A percentile compares a stretch with the other conserved stretches of the same genome.
phyloP scores from a whole-genome alignment of 768 basidiomycete genomes.

The Trametes cubensis region DNA sequence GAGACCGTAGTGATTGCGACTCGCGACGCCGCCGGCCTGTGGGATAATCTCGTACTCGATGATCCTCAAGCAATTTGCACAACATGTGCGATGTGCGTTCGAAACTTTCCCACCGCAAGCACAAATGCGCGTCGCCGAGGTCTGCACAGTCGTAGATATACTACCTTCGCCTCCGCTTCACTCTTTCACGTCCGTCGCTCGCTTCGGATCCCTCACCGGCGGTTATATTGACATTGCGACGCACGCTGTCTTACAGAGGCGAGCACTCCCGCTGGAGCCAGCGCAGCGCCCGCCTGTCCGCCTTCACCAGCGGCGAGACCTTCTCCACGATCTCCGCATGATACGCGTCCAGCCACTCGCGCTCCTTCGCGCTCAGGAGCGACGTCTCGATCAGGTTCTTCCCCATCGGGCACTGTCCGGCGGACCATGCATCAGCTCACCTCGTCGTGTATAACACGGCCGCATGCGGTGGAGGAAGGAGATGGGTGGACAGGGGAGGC shows the following conservation, averaged over 20 bases:
- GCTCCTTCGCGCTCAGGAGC: slow-evolving; percentile 70
- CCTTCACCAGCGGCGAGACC: slow-evolving; percentile 67
- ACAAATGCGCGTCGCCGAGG: too few species aligned
- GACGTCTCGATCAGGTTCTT: slow-evolving; percentile 72
- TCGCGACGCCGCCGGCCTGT: too few species aligned
- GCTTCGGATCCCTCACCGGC: neutral
- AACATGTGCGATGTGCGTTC: too few species aligned
- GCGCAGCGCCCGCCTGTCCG: slow-evolving; percentile 58
- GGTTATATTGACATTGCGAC: neutral
- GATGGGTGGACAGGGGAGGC: neutral
- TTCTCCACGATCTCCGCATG: slow-evolving; percentile 77
- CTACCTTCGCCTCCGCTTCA: too few species aligned
- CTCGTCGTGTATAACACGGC: too few species aligned
- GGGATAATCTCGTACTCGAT: too few species aligned
- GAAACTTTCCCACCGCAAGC: too few species aligned
- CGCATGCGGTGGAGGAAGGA: too few species aligned
- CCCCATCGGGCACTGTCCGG: slow-evolving; percentile 75
- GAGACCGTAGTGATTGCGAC: neutral
- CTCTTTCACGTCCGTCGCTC: too few species aligned
- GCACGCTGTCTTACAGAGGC: slow-evolving; percentile 28
- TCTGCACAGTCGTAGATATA: too few species aligned
- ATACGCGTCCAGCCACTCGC: slow-evolving; percentile 81
- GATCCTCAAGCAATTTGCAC: too few species aligned
- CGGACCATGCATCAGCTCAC: too few species aligned
- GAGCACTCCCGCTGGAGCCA: slow-evolving; percentile 68